Base-by-base conservation (phyloP, 345 rosid genomes). In the Murraya paniculata region DNA sequence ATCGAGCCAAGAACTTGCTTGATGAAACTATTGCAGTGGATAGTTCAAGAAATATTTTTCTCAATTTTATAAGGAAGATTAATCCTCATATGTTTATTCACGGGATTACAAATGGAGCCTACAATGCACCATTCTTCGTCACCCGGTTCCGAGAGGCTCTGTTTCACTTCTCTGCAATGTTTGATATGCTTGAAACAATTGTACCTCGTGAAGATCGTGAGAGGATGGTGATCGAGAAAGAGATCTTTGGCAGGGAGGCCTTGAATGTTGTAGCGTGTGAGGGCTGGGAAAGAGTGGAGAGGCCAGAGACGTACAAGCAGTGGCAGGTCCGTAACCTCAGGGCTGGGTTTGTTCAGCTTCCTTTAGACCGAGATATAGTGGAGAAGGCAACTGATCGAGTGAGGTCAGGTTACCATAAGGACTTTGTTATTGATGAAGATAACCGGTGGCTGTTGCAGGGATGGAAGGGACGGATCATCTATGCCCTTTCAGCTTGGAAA, bases 251-350 rank as follows among this genome's bases (percentile, higher is more conserved):
- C 64, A 86, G 94, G 81, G 98, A 96, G 79, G 97, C 92, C 18
- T 75, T 92, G 85, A 96, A 94, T 82, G 92, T 87, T 25, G 82
- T 94, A 48, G 98, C 99, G 0, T 96, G 97, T 10, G 99, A 96
- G 87, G 93, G 97, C 7, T 81, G 86, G 91, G 99, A 94, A 71
- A 89, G 99, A 88, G 92, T 91, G 64, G 99, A 92, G 88, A 89
- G 99, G 84, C 98, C 99, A 0, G 98, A 95, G 83, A 91, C 95
- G 2, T 90, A 91, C 85, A 96, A 94, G 90, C 99, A 96, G 83
- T 94, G 98, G 98, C 97, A 92, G 16, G 84, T 77, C 28, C 85
- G 99, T 68, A 85, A 84, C 61, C 82, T 80, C 77, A 90, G 97
- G 80, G 95, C 97, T 38, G 98, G 99, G 48, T 89, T 96, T 75